Base-by-base conservation (phyloP, 2,329 filamentous ascomycete species). In the Orbilia javanica region DNA sequence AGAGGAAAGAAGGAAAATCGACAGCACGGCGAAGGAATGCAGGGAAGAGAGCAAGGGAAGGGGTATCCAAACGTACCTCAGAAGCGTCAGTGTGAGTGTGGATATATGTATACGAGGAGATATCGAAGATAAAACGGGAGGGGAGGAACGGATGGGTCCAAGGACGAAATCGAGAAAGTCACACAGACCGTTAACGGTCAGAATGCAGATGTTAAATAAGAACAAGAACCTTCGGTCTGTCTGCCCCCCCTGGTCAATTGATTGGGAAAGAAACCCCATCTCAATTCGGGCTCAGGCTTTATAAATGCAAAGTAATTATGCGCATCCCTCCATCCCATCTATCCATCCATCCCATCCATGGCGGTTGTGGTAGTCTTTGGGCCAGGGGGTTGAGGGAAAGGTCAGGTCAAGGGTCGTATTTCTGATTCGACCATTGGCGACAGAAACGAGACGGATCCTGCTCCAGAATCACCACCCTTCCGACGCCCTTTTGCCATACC, bases 401-500 rank as follows among this genome's bases (percentile, higher is more conserved):
- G 42, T 31, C 50, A 31, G 50, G 50, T n/a, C 50, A 25, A 31
- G 50, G 50, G 50, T 53, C 3, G 50, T 31, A 31, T 53, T 18
- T 18, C 50, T 31, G 50, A 31, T 20, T 36, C 7, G 29, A 31
- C 7, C 29, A 7, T 36, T 31, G 29, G 65, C 36, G 50, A 48
- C 65, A 57, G 39, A 25, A 57, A 46, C 65, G 65, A 68, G 50
- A 68, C 65, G n/a, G 20, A 57, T 46, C 22, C 22, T 68, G 65
- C 65, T 31, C 48, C 65, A 68, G 50, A 46, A 57, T 46, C 8
- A 34, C 29, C 2, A 52, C 13, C 48, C 48, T 55, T 55, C 27
- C 27, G 8, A 55, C 52, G 50, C 25, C 50, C 11, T 29, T 31
- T 29, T 31, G n/a, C 11, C 2, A 10, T 11, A 39, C 6, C 13